Conservation (phyloP, 2,329 filamentous ascomycete genomes). For the Pestalotiopsis sp. region DNA sequence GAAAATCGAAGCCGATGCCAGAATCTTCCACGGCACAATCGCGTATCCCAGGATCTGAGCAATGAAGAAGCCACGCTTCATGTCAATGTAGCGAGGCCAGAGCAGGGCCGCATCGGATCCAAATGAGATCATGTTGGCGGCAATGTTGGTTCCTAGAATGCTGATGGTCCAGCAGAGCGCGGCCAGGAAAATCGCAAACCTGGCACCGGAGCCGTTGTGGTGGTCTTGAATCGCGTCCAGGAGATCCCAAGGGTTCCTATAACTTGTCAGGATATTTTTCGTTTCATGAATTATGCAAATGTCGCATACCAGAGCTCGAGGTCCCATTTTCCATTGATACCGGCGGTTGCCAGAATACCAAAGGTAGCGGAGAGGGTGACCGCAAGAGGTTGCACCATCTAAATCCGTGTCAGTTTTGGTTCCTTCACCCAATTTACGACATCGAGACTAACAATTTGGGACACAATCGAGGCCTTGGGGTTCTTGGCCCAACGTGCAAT, state of each 20-base stretch:
- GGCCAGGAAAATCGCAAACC: slow-evolving; percentile 38
- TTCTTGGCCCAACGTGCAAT: slow-evolving; percentile 10
- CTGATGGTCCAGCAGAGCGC: slow-evolving; percentile 32
- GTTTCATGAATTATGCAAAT: background rate
- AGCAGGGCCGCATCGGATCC: slow-evolving; percentile 44
- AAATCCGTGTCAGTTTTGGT: background rate
- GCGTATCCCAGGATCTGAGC: slow-evolving; percentile 38
- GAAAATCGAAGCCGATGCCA: slow-evolving; percentile 41
- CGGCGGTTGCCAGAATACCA: slow-evolving; percentile 11
- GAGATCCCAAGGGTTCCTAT: slow-evolving; percentile 26
- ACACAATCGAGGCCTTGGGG: slow-evolving; percentile 1
- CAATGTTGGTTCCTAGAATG: slow-evolving; percentile 45
- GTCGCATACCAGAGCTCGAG: slow-evolving; percentile 6
- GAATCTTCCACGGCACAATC: slow-evolving; percentile 45
- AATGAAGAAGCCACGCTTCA: slow-evolving; percentile 43
- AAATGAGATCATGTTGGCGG: slow-evolving; percentile 42
- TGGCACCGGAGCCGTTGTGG: slow-evolving; percentile 38
- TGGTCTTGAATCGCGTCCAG: slow-evolving; percentile 40
- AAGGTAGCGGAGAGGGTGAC: slow-evolving; percentile 12
- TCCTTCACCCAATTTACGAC: background rate
- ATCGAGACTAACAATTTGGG: slow-evolving; percentile 2
- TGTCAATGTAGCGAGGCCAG: slow-evolving; percentile 44
- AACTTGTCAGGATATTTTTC: background rate
- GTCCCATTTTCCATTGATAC: slow-evolving; percentile 10
- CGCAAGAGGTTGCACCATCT: slow-evolving; percentile 12